phyloP scores from a whole-genome alignment of 192 early-diverging fungal species.

The Entomortierella chlamydospora region DNA sequence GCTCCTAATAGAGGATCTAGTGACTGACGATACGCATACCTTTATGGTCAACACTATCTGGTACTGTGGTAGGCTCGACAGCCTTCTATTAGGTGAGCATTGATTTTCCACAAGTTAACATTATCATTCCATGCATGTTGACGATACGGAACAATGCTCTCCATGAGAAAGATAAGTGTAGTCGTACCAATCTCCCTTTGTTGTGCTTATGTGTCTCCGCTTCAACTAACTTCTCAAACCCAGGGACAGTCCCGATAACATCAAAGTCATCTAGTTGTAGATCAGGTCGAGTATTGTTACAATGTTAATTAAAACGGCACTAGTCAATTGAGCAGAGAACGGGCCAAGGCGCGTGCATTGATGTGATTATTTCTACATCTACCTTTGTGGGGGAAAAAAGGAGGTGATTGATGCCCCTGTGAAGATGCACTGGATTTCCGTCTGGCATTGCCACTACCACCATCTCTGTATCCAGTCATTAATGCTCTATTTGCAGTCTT shows the following conservation, averaged over 20 bases:
- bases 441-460: constrained; percentile 19
- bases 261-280: constrained; percentile 30
- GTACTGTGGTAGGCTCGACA: not conserved
- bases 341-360: not conserved
- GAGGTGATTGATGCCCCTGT: constrained; percentile 34
- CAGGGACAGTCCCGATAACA: constrained; percentile 35
- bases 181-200: constrained; percentile 24
- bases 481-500: constrained; percentile 37
- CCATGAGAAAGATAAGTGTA: not conserved
- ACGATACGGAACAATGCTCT: no score
- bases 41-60: not conserved
- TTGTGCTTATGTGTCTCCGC: constrained; percentile 20
- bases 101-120: no score
- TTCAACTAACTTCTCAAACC: constrained; percentile 29
- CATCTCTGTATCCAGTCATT: constrained; percentile 47
- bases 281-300: no score
- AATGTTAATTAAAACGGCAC: not conserved
- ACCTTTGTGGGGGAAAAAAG: constrained; percentile 40
- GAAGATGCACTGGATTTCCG: constrained; percentile 39
- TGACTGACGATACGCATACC: not conserved
- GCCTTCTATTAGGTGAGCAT: not conserved
- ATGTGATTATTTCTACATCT: not conserved
- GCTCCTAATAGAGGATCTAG: not conserved
- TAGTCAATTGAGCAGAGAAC: not conserved
- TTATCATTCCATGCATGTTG: no score